These are phyloP conservation scores for Trypanosomatidae sp. DNA, from an alignment of 208 protist genomes.

Conservation along the genomic window DNA sequence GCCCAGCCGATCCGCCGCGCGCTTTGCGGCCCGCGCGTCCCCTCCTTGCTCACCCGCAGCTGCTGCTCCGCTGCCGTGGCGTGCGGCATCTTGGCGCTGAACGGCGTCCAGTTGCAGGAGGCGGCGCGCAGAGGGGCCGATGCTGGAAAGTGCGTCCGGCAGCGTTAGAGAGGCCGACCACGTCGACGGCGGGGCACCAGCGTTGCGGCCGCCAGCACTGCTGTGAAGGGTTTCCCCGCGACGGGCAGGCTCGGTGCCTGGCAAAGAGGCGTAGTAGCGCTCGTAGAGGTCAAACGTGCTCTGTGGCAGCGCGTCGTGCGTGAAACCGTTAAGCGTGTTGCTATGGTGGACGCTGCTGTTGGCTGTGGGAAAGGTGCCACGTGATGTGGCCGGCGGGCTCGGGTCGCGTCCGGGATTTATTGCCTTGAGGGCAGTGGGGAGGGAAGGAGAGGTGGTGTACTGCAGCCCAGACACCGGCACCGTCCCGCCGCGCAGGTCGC, in stretches of 20 bases:
- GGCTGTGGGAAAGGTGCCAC: too few relatives aligned
- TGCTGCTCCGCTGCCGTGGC: not conserved
- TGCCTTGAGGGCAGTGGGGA: too few relatives aligned
- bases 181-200: not conserved
- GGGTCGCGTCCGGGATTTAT: too few relatives aligned
- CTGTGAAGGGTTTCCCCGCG: too few relatives aligned
- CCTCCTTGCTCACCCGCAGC: too few relatives aligned
- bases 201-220: not conserved
- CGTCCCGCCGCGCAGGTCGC: constrained; percentile 30
- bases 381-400: too few relatives aligned
- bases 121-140: constrained; percentile 50
- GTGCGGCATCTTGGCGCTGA: not conserved
- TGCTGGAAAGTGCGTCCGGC: constrained; percentile 34
- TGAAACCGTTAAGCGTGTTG: too few relatives aligned
- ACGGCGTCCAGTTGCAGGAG: constrained; percentile 30
- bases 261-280: constrained; percentile 13
- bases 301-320: too few relatives aligned
- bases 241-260: constrained; percentile 6
- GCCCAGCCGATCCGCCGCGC: too few relatives aligned
- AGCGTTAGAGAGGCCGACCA: constrained; percentile 12
- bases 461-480: constrained; percentile 45
- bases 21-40: too few relatives aligned
- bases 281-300: constrained; percentile 30
- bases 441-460: constrained; percentile 56
- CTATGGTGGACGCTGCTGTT: too few relatives aligned